Conservation (phyloP, 192 early-diverging fungal genomes). For the Backusella tarrabulga region DNA sequence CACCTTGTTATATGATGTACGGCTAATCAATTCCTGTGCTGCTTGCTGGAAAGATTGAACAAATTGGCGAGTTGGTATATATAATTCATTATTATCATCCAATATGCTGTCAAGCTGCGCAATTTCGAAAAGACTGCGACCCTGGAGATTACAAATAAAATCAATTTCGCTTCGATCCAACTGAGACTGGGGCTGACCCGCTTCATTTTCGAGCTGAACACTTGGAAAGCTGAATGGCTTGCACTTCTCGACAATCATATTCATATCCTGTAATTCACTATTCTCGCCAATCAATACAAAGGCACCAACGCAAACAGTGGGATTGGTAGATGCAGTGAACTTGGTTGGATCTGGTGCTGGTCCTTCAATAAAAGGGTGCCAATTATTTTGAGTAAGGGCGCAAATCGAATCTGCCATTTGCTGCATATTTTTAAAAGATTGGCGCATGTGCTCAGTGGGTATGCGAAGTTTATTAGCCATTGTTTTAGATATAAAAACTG, state of each 20-base stretch:
- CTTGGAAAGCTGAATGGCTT: slow-evolving; percentile 20
- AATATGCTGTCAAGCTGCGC: not conserved
- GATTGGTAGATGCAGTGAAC: not conserved
- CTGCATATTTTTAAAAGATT: slow-evolving; percentile 32
- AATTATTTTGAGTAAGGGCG: not conserved
- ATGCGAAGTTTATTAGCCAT: slow-evolving; percentile 34
- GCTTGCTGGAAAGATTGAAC: slow-evolving; percentile 3
- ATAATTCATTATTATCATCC: not conserved
- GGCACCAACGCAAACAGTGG: slow-evolving; percentile 16
- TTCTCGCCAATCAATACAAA: slow-evolving; percentile 24
- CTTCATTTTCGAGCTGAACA: slow-evolving; percentile 15
- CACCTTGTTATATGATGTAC: slow-evolving; percentile 9
- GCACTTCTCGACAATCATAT: slow-evolving; percentile 21
- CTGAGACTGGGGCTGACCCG: not conserved
- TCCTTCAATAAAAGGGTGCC: not conserved
- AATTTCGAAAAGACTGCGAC: slow-evolving; percentile 5
- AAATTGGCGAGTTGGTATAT: slow-evolving; percentile 4
- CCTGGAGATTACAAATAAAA: not conserved
- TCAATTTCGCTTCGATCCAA: slow-evolving; percentile 1
- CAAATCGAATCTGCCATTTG: slow-evolving; percentile 11
- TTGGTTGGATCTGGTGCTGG: not conserved
- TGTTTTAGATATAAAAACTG: slow-evolving; percentile 28
- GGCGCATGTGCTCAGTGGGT: slow-evolving; percentile 23
- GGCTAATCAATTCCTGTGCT: slow-evolving; percentile 3
- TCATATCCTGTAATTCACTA: not conserved